Conservation (phyloP, 225 moss, liverwort and hornwort species). For the Pseudoscleropodium purum region DNA sequence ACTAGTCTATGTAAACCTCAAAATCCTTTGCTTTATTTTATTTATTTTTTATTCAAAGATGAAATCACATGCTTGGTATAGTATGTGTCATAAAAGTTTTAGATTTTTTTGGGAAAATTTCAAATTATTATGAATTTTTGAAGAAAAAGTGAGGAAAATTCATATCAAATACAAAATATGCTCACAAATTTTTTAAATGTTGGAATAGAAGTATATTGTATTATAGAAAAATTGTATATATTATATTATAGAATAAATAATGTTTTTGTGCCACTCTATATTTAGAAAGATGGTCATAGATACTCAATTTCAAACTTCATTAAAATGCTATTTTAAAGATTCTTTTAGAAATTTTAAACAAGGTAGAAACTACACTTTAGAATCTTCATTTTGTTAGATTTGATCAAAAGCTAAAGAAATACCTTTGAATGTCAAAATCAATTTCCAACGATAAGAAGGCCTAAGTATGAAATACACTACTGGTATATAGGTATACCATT, state of each 20-base stretch:
- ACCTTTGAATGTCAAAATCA: neutral
- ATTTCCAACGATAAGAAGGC: neutral
- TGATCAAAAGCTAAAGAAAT: neutral
- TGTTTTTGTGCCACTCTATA: accelerated
- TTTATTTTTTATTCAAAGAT: neutral
- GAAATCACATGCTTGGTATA: neutral
- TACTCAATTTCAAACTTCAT: neutral
- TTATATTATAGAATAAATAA: neutral
- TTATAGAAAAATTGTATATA: no score
- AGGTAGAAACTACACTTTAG: accelerated
- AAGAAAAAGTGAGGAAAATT: neutral
- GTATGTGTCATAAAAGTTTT: neutral
- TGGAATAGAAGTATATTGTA: neutral
- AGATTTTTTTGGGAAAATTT: accelerated
- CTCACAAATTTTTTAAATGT: neutral
- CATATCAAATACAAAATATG: neutral
- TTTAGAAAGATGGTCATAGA: neutral
- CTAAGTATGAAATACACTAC: accelerated
- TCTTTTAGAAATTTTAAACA: neutral
- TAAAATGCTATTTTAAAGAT: no score
- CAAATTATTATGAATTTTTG: neutral
- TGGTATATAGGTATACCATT: accelerated
- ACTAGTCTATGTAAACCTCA: neutral
- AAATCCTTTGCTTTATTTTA: accelerated
- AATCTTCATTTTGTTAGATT: neutral